Evolutionary conservation across 1,284 basidiomycete species (phyloP).

Genomic region (Schizophyllum commune): DNA sequence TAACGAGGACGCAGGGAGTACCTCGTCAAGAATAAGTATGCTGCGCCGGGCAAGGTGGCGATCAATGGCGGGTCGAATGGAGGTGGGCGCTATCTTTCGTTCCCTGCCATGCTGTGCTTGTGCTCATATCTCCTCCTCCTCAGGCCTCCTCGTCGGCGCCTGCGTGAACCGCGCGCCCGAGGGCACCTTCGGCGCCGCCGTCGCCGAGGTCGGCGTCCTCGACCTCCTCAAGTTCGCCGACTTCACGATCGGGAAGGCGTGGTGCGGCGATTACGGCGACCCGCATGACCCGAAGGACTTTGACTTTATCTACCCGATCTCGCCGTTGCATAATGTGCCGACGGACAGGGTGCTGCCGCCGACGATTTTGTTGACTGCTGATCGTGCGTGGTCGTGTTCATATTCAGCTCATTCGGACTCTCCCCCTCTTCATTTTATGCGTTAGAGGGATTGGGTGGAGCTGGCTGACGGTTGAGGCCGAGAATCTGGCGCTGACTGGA

Average conservation of each 20-base stretch:
- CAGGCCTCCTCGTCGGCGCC: constrained; percentile 70
- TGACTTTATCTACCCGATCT: constrained; percentile 75
- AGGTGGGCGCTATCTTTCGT: constrained; percentile 31
- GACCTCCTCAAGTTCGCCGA: constrained; percentile 79
- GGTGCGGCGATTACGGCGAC: constrained; percentile 80
- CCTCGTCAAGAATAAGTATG: constrained; percentile 67
- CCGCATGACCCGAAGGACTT: constrained; percentile 70
- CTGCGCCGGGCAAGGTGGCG: constrained; percentile 63
- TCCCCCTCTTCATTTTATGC: constrained; percentile 7
- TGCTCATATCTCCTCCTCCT: constrained; percentile 5
- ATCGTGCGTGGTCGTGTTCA: constrained; percentile 43
- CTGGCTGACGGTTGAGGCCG: background rate
- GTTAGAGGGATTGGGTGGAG: too few relatives aligned
- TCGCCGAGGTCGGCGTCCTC: constrained; percentile 76
- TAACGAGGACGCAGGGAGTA: constrained; percentile 40
- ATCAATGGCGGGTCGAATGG: constrained; percentile 78
- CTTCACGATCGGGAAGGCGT: constrained; percentile 73
- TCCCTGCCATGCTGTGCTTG: background rate
- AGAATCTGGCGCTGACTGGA: background rate
- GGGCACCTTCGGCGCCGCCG: constrained; percentile 71
- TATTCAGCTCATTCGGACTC: background rate
- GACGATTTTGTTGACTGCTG: constrained; percentile 65
- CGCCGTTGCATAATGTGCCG: constrained; percentile 71
- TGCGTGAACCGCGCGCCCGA: constrained; percentile 75
- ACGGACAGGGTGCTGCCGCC: constrained; percentile 57